These are phyloP conservation scores for Zygosaccharomyces pseudobailii DNA, from an alignment of 1,139 yeast genomes.

Conservation along the genomic window DNA sequence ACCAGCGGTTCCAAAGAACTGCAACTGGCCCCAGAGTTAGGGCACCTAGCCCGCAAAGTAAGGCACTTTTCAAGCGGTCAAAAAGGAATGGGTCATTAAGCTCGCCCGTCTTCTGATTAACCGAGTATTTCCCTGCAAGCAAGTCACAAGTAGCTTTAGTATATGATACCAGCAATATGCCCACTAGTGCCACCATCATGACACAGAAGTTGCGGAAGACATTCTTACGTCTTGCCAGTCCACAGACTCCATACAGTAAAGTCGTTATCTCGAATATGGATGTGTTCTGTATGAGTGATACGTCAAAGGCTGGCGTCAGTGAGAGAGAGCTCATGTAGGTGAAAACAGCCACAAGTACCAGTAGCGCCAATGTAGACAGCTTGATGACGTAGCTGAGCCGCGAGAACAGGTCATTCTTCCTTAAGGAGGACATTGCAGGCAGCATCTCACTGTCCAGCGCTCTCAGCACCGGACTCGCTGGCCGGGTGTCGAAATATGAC, in stretches of 20 bases:
- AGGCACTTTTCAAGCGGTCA: conserved; percentile 21
- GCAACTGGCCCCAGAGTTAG: conserved; percentile 20
- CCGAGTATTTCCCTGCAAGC: conserved; percentile 17
- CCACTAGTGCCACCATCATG: conserved; percentile 22
- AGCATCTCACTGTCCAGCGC: neutral
- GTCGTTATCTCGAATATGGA: conserved; percentile 22
- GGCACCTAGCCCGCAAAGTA: conserved; percentile 22
- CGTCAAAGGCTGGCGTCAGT: conserved; percentile 17
- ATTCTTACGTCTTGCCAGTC: conserved; percentile 17
- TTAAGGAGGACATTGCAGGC: neutral
- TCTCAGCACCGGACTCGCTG: neutral
- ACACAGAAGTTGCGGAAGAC: conserved; percentile 20
- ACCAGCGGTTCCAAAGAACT: conserved; percentile 19
- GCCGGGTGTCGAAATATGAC: neutral
- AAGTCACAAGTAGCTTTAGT: conserved; percentile 20
- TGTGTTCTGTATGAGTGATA: conserved; percentile 17
- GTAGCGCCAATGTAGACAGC: conserved; percentile 10
- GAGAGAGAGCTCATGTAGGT: conserved; percentile 14
- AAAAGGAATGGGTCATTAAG: conserved; percentile 22
- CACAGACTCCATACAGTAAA: conserved; percentile 22
- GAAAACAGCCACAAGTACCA: conserved; percentile 11
- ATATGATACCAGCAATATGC: conserved; percentile 17
- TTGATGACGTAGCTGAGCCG: conserved; percentile 5
- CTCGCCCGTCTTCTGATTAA: conserved; percentile 19
- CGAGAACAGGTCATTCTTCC: neutral